A percentile compares a stretch with the other conserved stretches of the same genome.
phyloP scores from a whole-genome alignment of 495 filamentous ascomycete genomes.

The Apodospora peruviana region DNA sequence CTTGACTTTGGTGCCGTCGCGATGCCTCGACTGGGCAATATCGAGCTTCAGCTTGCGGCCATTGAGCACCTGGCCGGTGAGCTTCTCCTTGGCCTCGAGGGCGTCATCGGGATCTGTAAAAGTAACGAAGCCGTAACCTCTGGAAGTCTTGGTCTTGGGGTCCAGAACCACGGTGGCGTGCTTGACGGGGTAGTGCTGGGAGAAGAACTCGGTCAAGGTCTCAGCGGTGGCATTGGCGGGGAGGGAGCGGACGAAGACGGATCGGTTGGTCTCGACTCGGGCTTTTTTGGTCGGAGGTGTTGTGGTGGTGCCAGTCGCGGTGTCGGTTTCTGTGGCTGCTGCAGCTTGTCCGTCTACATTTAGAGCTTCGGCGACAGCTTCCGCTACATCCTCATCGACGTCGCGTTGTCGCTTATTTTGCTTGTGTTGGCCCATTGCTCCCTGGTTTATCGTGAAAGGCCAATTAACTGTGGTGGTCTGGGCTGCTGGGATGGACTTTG shows the following conservation, averaged over 20 bases:
- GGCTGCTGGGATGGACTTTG: not conserved
- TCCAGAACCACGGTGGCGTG: constrained; percentile 86
- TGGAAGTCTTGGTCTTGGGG: constrained; percentile 71
- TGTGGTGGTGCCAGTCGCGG: constrained; percentile 4
- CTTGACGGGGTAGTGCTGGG: constrained; percentile 87
- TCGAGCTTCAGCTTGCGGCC: constrained; percentile 81
- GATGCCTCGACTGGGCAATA: constrained; percentile 77
- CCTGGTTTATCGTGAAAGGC: not conserved
- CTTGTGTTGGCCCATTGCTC: constrained; percentile 28
- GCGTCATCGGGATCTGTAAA: constrained; percentile 93
- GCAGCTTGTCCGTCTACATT: constrained; percentile 3
- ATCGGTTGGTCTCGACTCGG: constrained; percentile 48
- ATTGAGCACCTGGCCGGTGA: constrained; percentile 66
- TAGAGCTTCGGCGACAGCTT: constrained; percentile 8
- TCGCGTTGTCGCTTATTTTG: constrained; percentile 32
- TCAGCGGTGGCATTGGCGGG: constrained; percentile 75
- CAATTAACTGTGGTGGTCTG: not conserved
- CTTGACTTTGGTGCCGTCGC: constrained; percentile 49
- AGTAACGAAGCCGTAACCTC: constrained; percentile 94
- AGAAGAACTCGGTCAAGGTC: constrained; percentile 78
- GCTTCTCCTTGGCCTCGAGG: constrained; percentile 65
- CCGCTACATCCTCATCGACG: constrained; percentile 4
- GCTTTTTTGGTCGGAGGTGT: constrained; percentile 39
- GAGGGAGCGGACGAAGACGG: constrained; percentile 87
- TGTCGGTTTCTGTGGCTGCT: constrained; percentile 3